Percentiles rank a stretch among this genome's conserved stretches.
phyloP scores from a whole-genome alignment of 164 flowering plant species.

The Stephania cephalantha region DNA sequence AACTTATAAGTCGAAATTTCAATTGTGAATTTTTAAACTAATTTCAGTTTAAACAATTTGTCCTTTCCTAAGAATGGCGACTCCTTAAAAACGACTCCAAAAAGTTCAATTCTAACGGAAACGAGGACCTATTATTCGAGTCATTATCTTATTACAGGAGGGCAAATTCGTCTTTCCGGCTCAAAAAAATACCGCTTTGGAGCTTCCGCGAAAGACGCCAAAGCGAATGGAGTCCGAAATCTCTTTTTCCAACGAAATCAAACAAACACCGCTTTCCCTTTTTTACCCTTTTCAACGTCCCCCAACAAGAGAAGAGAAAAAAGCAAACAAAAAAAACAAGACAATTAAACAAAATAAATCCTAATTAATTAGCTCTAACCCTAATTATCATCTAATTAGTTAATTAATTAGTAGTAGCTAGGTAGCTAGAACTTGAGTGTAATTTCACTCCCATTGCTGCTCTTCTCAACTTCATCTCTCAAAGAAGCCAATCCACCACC shows the following conservation, averaged over 20 bases:
- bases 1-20: no score
- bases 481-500: slow-evolving; percentile 30
- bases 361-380: slow-evolving; percentile 9
- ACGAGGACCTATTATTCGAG: neutral
- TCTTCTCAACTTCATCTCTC: slow-evolving; percentile 57
- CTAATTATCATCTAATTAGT: neutral
- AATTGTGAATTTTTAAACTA: no score
- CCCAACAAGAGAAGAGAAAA: slow-evolving; percentile 2
- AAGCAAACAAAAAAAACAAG: neutral
- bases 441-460: slow-evolving; percentile 78
- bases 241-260: slow-evolving; percentile 12
- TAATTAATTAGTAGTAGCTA: neutral
- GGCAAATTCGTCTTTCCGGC: slow-evolving; percentile 18
- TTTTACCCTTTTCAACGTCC: slow-evolving; percentile 18
- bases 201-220: slow-evolving; percentile 9
- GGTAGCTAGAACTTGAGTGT: slow-evolving; percentile 74
- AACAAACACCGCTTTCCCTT: slow-evolving; percentile 30
- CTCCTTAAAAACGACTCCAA: neutral
- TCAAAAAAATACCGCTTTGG: neutral
- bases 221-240: slow-evolving; percentile 21
- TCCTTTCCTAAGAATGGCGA: neutral
- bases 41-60: neutral
- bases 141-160: slow-evolving; percentile 16
- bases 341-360: neutral
- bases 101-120: neutral